Conservation (phyloP, 495 filamentous ascomycete genomes). For the Hypoxylon lenormandii region DNA sequence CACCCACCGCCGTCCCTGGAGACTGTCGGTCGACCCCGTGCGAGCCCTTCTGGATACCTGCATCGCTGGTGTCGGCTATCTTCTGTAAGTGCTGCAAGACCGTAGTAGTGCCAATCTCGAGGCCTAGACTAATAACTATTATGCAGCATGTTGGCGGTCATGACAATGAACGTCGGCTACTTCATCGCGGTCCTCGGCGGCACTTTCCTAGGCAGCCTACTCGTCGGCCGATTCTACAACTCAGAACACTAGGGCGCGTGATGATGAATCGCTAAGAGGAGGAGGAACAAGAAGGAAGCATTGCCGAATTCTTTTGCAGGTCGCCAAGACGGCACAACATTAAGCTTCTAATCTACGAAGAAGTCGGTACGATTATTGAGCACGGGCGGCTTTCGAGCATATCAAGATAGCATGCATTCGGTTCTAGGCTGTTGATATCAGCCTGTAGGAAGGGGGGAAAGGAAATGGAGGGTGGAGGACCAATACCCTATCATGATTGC, state of each 20-base stretch:
- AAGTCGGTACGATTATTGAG: slow-evolving; percentile 11
- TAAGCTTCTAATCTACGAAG: slow-evolving; percentile 32
- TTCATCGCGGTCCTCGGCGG: slow-evolving; percentile 88
- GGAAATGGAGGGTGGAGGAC: slow-evolving; percentile 16
- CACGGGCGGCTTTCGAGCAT: neutral
- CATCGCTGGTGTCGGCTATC: slow-evolving; percentile 81
- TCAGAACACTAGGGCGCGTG: slow-evolving; percentile 28
- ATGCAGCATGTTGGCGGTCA: slow-evolving; percentile 93
- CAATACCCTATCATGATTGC: slow-evolving; percentile 22
- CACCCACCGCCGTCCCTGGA: slow-evolving; percentile 72
- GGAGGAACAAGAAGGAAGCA: slow-evolving; percentile 12
- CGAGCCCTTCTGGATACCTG: slow-evolving; percentile 75
- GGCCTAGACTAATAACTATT: slow-evolving; percentile 41
- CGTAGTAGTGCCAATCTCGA: neutral
- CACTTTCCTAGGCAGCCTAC: slow-evolving; percentile 84
- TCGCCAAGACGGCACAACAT: slow-evolving; percentile 39
- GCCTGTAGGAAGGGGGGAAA: slow-evolving; percentile 23
- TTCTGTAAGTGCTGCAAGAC: slow-evolving; percentile 81
- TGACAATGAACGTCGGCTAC: slow-evolving; percentile 98
- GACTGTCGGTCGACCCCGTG: slow-evolving; percentile 80
- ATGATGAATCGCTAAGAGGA: slow-evolving; percentile 13
- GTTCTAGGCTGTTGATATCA: slow-evolving; percentile 47
- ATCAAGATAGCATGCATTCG: slow-evolving; percentile 20
- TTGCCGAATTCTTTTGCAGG: slow-evolving; percentile 12
- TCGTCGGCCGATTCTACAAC: slow-evolving; percentile 74